Evolutionary conservation across 179 eudicot species (phyloP).

Genomic region (Corrigiola litoralis): DNA sequence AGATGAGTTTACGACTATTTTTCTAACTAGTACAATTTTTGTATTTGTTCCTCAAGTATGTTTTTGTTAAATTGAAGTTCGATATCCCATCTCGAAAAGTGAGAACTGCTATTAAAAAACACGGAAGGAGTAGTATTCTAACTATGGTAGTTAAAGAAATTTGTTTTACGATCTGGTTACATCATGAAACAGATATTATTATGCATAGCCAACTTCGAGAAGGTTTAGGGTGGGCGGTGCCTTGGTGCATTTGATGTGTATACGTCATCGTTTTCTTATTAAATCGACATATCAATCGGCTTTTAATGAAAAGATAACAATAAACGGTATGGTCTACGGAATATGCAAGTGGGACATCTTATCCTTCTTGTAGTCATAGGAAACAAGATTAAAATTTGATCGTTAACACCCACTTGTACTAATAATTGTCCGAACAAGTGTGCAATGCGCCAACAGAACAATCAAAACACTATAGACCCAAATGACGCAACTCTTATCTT

Average conservation of each 20-base stretch:
- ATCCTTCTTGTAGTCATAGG: slow-evolving; percentile 14
- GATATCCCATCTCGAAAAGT: no score
- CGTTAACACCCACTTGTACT: slow-evolving; percentile 18
- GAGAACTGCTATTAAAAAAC: no score
- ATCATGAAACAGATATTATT: no score
- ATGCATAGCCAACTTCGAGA: no score
- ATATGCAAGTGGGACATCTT: slow-evolving; percentile 27
- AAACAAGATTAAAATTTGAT: slow-evolving; percentile 8
- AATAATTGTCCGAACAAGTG: not conserved
- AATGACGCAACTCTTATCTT: slow-evolving; percentile 12
- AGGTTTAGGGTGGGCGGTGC: not conserved
- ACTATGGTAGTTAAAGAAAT: no score
- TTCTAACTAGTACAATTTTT: no score
- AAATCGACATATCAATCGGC: not conserved
- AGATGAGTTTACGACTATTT: not conserved
- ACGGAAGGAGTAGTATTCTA: no score
- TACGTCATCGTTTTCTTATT: not conserved
- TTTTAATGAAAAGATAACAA: not conserved
- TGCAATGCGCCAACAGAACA: not conserved
- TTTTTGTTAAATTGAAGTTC: no score
- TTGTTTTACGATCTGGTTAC: no score
- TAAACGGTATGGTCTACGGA: slow-evolving; percentile 5
- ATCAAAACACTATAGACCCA: not conserved
- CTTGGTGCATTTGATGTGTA: not conserved
- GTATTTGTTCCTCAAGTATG: no score